phyloP scores from a whole-genome alignment of 2,329 filamentous ascomycete species.

The Hymenoscyphus albidus region DNA sequence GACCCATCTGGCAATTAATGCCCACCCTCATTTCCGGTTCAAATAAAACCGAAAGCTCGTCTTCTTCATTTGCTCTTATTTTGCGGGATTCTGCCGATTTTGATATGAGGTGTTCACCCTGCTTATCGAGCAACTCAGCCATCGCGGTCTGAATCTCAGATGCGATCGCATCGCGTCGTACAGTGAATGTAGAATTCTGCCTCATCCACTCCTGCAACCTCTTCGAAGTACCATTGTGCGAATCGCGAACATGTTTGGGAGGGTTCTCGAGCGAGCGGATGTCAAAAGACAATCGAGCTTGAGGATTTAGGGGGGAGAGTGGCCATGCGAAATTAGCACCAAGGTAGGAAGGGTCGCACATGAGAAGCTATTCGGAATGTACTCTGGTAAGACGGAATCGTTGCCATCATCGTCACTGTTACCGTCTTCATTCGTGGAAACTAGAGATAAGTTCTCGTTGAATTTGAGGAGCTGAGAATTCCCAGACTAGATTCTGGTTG shows the following conservation, averaged over 20 bases:
- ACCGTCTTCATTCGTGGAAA: neutral
- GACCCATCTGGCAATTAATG: conserved; percentile 22
- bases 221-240: conserved; percentile 18
- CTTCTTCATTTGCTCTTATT: neutral
- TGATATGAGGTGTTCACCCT: conserved; percentile 3
- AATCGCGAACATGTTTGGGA: conserved; percentile 23
- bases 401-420: neutral
- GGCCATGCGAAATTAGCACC: conserved; percentile 19
- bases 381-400: neutral
- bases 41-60: neutral
- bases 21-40: conserved; percentile 17
- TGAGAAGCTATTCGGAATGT: neutral
- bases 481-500: neutral
- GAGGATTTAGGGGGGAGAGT: conserved; percentile 19
- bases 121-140: conserved; percentile 2
- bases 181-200: conserved; percentile 14
- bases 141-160: conserved; percentile 14
- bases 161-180: conserved; percentile 15
- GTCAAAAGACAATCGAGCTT: conserved; percentile 18
- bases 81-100: neutral
- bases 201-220: conserved; percentile 22
- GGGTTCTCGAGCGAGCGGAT: conserved; percentile 22
- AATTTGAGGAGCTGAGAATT: neutral
- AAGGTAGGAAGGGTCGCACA: conserved; percentile 12
- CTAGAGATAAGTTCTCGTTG: neutral